These are phyloP conservation scores for Diospyros kaki DNA, from an alignment of 148 eudicot genomes.

Conservation along the genomic window DNA sequence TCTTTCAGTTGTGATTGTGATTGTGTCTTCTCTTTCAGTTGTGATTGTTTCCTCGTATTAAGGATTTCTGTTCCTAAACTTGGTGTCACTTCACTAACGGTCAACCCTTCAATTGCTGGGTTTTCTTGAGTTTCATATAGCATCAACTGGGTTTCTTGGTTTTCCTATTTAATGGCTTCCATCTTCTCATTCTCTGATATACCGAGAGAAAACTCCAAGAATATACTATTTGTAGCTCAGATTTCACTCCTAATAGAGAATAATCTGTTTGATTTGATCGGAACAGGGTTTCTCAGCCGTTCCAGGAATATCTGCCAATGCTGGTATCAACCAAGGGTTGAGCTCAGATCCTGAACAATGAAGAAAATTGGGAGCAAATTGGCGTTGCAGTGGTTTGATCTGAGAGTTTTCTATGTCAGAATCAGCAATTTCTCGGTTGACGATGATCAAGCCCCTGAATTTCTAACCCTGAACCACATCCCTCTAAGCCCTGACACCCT, in stretches of 20 bases:
- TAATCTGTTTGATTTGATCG: no score
- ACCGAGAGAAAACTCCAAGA: no score
- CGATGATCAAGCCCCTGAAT: slow-evolving; percentile 49
- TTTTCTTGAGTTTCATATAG: background rate
- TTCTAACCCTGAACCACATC: slow-evolving; percentile 44
- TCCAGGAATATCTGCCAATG: no score
- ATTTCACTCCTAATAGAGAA: no score
- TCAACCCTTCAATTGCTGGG: background rate
- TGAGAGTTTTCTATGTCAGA: slow-evolving; percentile 67
- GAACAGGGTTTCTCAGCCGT: no score
- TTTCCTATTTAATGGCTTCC: no score
- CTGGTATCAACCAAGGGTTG: no score
- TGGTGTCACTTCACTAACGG: slow-evolving; percentile 2
- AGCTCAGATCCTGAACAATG: no score
- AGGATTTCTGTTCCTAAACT: slow-evolving; percentile 25
- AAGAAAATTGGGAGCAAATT: slow-evolving; percentile 9
- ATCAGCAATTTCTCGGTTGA: slow-evolving; percentile 47
- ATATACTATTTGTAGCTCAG: no score
- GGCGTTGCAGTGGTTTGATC: slow-evolving; percentile 51
- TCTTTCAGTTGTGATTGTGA: slow-evolving; percentile 8
- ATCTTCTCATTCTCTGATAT: no score
- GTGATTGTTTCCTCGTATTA: slow-evolving; percentile 8
- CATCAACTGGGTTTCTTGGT: no score
- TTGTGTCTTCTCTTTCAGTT: background rate
- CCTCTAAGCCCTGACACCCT: slow-evolving; percentile 50